Conservation (phyloP, 768 basidiomycete species). For the Porpolomopsis calyptriformis region DNA sequence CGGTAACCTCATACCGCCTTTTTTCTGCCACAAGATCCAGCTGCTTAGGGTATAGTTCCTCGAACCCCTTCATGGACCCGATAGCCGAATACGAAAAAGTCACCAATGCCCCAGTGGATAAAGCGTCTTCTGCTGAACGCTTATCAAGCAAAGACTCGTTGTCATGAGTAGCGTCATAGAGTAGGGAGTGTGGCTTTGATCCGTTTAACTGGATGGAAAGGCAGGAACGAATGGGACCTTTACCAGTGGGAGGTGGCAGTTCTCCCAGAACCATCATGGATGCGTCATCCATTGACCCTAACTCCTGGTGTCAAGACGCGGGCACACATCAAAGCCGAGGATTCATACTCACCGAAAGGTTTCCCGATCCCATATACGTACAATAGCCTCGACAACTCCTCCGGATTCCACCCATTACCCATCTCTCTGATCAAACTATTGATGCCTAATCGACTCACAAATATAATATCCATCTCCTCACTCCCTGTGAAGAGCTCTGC, state of each 20-base stretch:
- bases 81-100: constrained; percentile 82
- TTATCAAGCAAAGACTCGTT: constrained; percentile 89
- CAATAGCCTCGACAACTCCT: constrained; percentile 80
- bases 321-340: not conserved
- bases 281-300: constrained; percentile 88
- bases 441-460: constrained; percentile 85
- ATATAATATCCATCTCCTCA: constrained; percentile 85
- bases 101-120: constrained; percentile 89
- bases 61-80: constrained; percentile 94
- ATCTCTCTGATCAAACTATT: constrained; percentile 92
- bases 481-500: constrained; percentile 96
- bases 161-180: constrained; percentile 96
- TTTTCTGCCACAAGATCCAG: constrained; percentile 81
- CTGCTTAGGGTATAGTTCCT: constrained; percentile 94
- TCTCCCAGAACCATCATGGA: constrained; percentile 72
- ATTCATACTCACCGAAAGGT: constrained; percentile 59
- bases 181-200: constrained; percentile 80
- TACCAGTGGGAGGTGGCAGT: constrained; percentile 71
- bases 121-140: constrained; percentile 86
- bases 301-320: not conserved
- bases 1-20: constrained; percentile 64
- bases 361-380: constrained; percentile 89
- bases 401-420: constrained; percentile 83
- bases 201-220: constrained; percentile 74
- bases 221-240: constrained; percentile 66